Evolutionary conservation across 202 grass and related monocot genomes (phyloP).

Genomic region (Schoenoplectus tabernaemontani): DNA sequence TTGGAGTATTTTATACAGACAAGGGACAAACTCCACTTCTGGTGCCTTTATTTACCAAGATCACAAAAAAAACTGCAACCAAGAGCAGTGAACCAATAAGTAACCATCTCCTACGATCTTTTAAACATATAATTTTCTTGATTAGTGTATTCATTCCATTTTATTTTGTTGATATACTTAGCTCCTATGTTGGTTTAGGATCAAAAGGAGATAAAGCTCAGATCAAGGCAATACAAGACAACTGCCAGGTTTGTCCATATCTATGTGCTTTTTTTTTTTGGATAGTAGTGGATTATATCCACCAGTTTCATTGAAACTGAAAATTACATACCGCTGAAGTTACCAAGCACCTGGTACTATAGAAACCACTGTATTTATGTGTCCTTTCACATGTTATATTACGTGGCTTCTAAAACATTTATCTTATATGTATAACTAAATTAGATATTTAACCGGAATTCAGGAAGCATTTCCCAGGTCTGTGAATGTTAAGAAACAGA

Average conservation of each 20-base stretch:
- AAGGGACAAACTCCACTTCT: constrained; percentile 20
- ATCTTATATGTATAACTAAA: neutral
- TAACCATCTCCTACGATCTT: constrained; percentile 9
- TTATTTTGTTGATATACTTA: neutral
- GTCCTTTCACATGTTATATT: neutral
- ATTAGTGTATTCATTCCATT: neutral
- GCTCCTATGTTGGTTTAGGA: neutral
- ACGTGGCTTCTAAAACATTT: neutral
- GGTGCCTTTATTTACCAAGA: constrained; percentile 20
- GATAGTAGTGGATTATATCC: too few species aligned
- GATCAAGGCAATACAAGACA: neutral
- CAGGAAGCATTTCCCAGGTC: neutral
- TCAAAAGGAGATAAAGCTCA: neutral
- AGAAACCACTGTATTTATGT: too few species aligned
- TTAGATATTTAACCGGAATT: neutral
- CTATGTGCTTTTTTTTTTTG: neutral
- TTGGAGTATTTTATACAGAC: neutral
- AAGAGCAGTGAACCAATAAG: constrained; percentile 9
- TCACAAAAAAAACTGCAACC: constrained; percentile 2
- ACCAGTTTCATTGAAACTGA: too few species aligned
- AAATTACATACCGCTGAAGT: too few species aligned
- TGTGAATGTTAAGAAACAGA: neutral
- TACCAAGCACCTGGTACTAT: too few species aligned
- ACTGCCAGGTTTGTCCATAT: constrained; percentile 5
- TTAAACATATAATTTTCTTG: neutral